Conservation (phyloP, 495 filamentous ascomycete species). For the Tuber umbilicatum region DNA sequence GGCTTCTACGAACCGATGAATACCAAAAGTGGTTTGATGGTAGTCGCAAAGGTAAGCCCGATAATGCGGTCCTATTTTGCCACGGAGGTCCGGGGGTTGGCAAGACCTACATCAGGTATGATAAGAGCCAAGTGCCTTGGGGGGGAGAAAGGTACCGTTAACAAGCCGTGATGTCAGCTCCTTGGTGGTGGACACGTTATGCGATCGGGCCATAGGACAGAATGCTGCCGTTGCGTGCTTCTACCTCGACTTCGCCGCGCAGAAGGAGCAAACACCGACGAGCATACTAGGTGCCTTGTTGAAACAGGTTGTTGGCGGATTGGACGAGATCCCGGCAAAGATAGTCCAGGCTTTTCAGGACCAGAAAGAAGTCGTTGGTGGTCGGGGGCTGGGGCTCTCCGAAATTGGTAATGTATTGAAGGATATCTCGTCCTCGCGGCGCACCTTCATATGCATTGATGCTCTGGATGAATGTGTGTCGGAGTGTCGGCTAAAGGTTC, state of each 20-base stretch:
- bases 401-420: background rate
- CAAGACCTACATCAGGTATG: background rate
- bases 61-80: background rate
- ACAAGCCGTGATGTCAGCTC: background rate
- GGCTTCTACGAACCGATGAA: background rate
- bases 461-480: slow-evolving; percentile 4
- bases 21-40: background rate
- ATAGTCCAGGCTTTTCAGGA: background rate
- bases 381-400: background rate
- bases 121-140: background rate
- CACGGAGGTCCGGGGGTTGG: background rate
- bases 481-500: background rate
- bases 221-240: background rate
- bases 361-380: background rate
- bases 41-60: background rate
- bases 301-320: background rate
- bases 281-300: background rate
- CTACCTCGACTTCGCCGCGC: background rate
- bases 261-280: background rate
- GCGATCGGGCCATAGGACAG: background rate
- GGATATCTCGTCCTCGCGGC: background rate
- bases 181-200: background rate
- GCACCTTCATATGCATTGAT: slow-evolving; percentile 3
- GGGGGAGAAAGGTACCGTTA: background rate
- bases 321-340: background rate